These are phyloP conservation scores for Rostrohypoxylon terebratum DNA, from an alignment of 495 filamentous ascomycete species.

Conservation along the genomic window DNA sequence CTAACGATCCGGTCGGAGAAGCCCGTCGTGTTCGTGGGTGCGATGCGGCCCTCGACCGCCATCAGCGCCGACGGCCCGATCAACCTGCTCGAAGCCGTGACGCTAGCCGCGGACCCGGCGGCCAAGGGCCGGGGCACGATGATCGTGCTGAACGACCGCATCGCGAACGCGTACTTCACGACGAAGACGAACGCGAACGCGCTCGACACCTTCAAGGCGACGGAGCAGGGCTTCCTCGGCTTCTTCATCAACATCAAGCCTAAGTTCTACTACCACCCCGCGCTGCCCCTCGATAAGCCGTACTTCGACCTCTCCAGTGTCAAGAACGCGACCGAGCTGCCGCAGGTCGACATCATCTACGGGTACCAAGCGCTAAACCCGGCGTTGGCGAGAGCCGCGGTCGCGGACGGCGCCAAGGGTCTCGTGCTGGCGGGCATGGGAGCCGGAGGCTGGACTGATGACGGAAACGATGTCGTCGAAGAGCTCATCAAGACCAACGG, in stretches of 20 bases:
- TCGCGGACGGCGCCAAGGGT: constrained; percentile 57
- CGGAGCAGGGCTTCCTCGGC: constrained; percentile 60
- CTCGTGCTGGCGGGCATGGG: constrained; percentile 58
- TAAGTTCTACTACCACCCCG: constrained; percentile 59
- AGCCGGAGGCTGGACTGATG: constrained; percentile 47
- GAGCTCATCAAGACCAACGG: constrained; percentile 40
- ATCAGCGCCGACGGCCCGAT: constrained; percentile 64
- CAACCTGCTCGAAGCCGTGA: constrained; percentile 64
- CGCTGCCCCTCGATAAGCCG: constrained; percentile 53
- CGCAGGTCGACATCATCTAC: constrained; percentile 59
- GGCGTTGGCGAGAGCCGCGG: constrained; percentile 51
- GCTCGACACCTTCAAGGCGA: constrained; percentile 63
- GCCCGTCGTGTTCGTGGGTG: constrained; percentile 62
- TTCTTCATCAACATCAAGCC: constrained; percentile 59
- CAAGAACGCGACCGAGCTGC: constrained; percentile 48
- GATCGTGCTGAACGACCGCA: constrained; percentile 66
- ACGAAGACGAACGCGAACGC: constrained; percentile 65
- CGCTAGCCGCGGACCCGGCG: constrained; percentile 53
- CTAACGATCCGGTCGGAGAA: constrained; percentile 60
- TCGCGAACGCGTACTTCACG: constrained; percentile 60
- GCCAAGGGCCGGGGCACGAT: constrained; percentile 57
- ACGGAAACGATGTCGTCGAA: constrained; percentile 33
- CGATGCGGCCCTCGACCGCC: constrained; percentile 64
- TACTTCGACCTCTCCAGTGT: constrained; percentile 54
- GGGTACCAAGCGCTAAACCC: constrained; percentile 54